phyloP scores from a whole-genome alignment of 257 asterid species.

The Eucommia ulmoides region DNA sequence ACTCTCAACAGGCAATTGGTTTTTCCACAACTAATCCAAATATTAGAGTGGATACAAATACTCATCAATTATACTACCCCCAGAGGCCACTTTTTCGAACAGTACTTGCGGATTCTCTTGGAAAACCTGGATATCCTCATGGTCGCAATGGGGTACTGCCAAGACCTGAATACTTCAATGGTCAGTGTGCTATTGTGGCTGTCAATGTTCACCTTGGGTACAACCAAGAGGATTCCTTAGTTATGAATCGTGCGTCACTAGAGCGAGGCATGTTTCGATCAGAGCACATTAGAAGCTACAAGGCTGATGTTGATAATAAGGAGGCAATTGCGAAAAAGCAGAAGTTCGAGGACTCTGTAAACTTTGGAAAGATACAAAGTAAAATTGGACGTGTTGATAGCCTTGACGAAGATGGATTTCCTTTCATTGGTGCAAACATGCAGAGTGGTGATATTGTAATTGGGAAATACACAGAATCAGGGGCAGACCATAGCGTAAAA shows the following conservation, averaged over 20 bases:
- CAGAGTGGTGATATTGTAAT: conserved; percentile 84
- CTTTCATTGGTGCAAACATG: conserved; percentile 75
- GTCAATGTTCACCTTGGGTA: conserved; percentile 90
- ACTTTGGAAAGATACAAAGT: conserved; percentile 72
- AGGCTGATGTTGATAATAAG: conserved; percentile 58
- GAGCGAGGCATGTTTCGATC: conserved; percentile 96
- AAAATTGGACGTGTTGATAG: conserved; percentile 82
- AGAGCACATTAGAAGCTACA: conserved; percentile 77
- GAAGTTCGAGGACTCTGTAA: conserved; percentile 41
- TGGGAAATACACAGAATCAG: conserved; percentile 71
- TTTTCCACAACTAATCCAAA: conserved; percentile 57
- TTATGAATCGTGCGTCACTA: conserved; percentile 83
- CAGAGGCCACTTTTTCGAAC: conserved; percentile 80
- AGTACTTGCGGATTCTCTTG: conserved; percentile 71
- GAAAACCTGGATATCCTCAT: conserved; percentile 35
- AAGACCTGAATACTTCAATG: conserved; percentile 75
- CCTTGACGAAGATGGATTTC: conserved; percentile 94
- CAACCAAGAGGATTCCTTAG: conserved; percentile 93
- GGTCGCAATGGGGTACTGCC: conserved; percentile 57
- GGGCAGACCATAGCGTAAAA: conserved; percentile 78
- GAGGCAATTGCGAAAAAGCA: conserved; percentile 35
- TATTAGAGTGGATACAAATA: conserved; percentile 60
- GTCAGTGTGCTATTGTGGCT: conserved; percentile 90
- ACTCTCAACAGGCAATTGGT: conserved; percentile 96
- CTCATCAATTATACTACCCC: conserved; percentile 80